These are phyloP conservation scores for Capsicum rhomboideum DNA, from an alignment of 257 asterid species.

Conservation along the genomic window DNA sequence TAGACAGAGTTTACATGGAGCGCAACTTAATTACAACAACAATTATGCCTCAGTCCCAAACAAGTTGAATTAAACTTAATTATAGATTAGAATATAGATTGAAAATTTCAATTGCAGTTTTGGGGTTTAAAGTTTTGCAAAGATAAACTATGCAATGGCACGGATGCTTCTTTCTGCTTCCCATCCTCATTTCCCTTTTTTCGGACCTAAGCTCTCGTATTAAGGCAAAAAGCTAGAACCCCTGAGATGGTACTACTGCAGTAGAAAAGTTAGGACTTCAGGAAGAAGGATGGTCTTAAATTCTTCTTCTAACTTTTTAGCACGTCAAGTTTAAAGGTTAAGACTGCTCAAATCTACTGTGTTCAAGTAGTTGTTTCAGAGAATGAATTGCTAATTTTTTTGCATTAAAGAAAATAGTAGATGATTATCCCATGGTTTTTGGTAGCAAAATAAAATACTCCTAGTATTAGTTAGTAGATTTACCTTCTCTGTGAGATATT, in stretches of 20 bases:
- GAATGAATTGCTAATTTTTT: neutral
- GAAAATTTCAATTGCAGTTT: neutral
- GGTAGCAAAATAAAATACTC: neutral
- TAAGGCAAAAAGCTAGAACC: neutral
- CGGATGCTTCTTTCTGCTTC: neutral
- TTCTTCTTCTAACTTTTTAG: neutral
- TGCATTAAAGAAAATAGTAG: neutral
- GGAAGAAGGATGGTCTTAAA: neutral
- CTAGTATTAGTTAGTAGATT: neutral
- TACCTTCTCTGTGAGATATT: conserved; percentile 77
- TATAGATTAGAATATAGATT: neutral
- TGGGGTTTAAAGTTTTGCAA: neutral
- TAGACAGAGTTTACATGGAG: neutral
- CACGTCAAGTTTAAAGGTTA: neutral
- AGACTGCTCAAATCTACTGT: neutral
- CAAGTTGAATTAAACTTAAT: neutral
- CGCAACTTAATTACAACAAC: neutral
- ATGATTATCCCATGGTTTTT: neutral
- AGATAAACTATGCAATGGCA: neutral
- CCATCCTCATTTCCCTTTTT: neutral
- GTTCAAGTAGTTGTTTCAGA: neutral
- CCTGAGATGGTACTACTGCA: neutral
- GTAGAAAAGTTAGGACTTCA: neutral
- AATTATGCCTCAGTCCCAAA: no score
- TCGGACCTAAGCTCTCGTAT: neutral